Percentiles rank a stretch among this genome's conserved stretches.
phyloP scores from a whole-genome alignment of 2,329 filamentous ascomycete species.

The Fusarium falciforme region DNA sequence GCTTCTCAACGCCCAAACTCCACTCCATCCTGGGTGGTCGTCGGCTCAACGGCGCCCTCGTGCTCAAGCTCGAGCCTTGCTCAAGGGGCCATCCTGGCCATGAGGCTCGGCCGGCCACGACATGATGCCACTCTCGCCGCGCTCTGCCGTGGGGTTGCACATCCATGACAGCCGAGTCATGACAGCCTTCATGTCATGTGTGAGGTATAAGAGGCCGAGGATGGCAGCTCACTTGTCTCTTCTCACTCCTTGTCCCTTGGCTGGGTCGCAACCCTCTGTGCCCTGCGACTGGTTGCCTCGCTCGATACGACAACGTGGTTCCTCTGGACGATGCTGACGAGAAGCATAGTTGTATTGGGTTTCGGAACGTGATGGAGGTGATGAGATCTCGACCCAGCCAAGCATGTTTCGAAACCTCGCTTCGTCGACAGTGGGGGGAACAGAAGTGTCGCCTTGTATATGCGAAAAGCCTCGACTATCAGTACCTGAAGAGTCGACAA shows the following conservation, averaged over 20 bases:
- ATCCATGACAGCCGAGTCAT: not conserved
- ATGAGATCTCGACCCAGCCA: not conserved
- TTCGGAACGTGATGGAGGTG: slow-evolving; percentile 12
- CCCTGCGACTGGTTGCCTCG: slow-evolving; percentile 16
- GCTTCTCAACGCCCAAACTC: slow-evolving; percentile 14
- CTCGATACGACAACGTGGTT: slow-evolving; percentile 25
- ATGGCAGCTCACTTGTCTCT: slow-evolving; percentile 2
- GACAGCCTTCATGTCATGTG: slow-evolving; percentile 7
- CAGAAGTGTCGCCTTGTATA: not conserved
- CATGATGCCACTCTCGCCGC: slow-evolving; percentile 28
- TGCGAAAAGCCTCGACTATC: not conserved
- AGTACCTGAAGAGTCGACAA: not conserved
- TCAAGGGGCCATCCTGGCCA: slow-evolving; percentile 12
- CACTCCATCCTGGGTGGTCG: slow-evolving; percentile 16
- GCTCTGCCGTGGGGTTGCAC: slow-evolving; percentile 19
- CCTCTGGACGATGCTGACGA: slow-evolving; percentile 10
- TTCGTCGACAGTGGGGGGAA: not conserved
- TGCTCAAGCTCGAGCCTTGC: slow-evolving; percentile 1
- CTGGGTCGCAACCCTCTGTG: slow-evolving; percentile 30
- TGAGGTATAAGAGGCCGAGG: slow-evolving; percentile 28
- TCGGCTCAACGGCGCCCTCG: slow-evolving; percentile 20
- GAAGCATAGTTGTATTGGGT: slow-evolving; percentile 6
- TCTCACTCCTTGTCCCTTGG: slow-evolving; percentile 1
- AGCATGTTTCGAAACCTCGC: not conserved
- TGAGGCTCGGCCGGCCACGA: slow-evolving; percentile 34